phyloP scores from a whole-genome alignment of 768 basidiomycete species.

The Grammothele lineata region DNA sequence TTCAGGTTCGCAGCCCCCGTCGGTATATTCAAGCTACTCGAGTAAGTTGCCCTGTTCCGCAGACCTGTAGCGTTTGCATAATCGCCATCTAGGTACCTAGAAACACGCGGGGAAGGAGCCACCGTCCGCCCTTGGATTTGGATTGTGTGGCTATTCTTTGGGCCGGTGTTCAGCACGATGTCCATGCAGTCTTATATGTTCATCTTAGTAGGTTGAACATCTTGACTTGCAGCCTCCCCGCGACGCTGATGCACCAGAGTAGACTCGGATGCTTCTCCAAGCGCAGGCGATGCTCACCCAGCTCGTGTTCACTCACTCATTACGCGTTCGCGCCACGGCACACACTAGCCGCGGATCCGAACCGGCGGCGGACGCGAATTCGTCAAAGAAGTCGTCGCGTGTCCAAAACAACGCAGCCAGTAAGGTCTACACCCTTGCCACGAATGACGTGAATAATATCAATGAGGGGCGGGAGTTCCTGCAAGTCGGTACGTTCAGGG shows the following conservation, averaged over 20 bases:
- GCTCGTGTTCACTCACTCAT: slow-evolving; percentile 46
- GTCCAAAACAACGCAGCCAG: slow-evolving; percentile 51
- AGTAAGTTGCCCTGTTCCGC: slow-evolving; percentile 13
- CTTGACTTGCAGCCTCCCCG: too few relatives aligned
- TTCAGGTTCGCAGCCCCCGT: neutral
- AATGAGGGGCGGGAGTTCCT: slow-evolving; percentile 2
- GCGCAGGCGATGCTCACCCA: slow-evolving; percentile 46
- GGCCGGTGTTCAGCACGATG: slow-evolving; percentile 39
- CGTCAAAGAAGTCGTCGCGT: too few relatives aligned
- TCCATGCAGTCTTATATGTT: slow-evolving; percentile 51
- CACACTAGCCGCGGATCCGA: slow-evolving; percentile 18
- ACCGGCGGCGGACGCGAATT: too few relatives aligned
- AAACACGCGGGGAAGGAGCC: slow-evolving; percentile 41
- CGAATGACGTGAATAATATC: slow-evolving; percentile 43
- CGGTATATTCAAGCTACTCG: slow-evolving; percentile 32
- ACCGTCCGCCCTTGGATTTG: slow-evolving; percentile 65
- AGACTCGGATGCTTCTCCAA: slow-evolving; percentile 44
- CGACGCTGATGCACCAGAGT: too few relatives aligned
- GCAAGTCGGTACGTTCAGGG: slow-evolving; percentile 25
- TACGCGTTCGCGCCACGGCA: slow-evolving; percentile 59
- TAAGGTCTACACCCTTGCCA: slow-evolving; percentile 70
- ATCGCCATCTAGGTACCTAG: slow-evolving; percentile 23
- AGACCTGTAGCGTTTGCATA: too few relatives aligned
- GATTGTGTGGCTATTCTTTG: slow-evolving; percentile 48
- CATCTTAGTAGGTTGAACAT: neutral